Evolutionary conservation across 2,329 filamentous ascomycete genomes (phyloP).

Genomic region (Claviceps purpurea): DNA sequence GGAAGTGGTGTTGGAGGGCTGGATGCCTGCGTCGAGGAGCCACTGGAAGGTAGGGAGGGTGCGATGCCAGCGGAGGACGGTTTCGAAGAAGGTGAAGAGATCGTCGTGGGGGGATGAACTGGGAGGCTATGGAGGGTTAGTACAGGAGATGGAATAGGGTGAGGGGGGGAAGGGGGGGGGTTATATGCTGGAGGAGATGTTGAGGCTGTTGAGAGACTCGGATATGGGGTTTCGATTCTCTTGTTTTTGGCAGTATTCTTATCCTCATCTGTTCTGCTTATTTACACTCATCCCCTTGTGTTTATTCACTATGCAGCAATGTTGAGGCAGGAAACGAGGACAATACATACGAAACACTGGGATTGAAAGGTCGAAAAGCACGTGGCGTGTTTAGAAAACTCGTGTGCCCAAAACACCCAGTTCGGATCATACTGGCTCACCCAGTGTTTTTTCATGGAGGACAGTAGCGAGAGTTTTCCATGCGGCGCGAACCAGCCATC

Average conservation of each 20-base stretch:
- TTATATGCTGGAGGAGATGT: too few relatives aligned
- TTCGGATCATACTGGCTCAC: slow-evolving; percentile 43
- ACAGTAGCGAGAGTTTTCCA: slow-evolving; percentile 44
- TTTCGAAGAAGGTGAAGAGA: slow-evolving; percentile 50
- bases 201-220: too few relatives aligned
- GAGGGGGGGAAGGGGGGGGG: slow-evolving; percentile 35
- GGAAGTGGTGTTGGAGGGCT: slow-evolving; percentile 42
- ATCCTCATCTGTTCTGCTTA: too few relatives aligned
- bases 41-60: slow-evolving; percentile 46
- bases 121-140: slow-evolving; percentile 26
- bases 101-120: slow-evolving; percentile 42
- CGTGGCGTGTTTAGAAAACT: slow-evolving; percentile 55
- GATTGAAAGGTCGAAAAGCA: slow-evolving; percentile 54
- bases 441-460: slow-evolving; percentile 55
- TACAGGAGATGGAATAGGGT: too few relatives aligned
- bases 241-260: neutral
- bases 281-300: too few relatives aligned
- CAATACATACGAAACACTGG: slow-evolving; percentile 38
- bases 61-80: slow-evolving; percentile 42
- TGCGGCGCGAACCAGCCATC: slow-evolving; percentile 44
- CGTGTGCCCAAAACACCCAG: slow-evolving; percentile 50
- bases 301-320: neutral
- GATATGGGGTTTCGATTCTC: neutral
- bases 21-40: slow-evolving; percentile 40
- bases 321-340: neutral